phyloP scores from a whole-genome alignment of 2,329 filamentous ascomycete genomes.

The Trichoderma sp. region DNA sequence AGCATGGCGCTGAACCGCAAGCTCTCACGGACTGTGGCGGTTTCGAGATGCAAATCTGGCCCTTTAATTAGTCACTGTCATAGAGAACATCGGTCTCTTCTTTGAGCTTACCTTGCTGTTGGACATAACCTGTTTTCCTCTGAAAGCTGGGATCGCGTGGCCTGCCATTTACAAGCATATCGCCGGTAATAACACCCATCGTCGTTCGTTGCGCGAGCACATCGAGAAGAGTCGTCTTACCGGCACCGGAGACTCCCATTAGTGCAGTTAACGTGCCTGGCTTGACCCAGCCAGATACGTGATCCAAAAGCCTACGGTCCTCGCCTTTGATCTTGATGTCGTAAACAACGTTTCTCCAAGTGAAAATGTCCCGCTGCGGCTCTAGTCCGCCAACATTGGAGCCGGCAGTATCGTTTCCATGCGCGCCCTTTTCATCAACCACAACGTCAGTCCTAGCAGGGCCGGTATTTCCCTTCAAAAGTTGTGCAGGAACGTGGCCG shows the following conservation, averaged over 20 bases:
- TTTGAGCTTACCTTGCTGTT: constrained; percentile 56
- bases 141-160: constrained; percentile 60
- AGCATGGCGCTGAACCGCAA: constrained; percentile 59
- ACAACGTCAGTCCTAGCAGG: constrained; percentile 36
- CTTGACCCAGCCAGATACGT: constrained; percentile 87
- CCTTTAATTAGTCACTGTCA: not conserved
- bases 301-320: constrained; percentile 69
- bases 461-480: constrained; percentile 38
- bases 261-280: constrained; percentile 84
- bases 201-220: constrained; percentile 52
- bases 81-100: not conserved
- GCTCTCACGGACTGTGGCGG: constrained; percentile 57
- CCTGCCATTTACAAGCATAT: constrained; percentile 66
- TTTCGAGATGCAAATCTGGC: constrained; percentile 57
- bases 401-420: not conserved
- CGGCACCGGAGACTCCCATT: constrained; percentile 60
- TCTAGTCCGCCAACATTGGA: constrained; percentile 32
- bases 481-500: constrained; percentile 51
- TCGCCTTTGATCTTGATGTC: constrained; percentile 73
- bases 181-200: constrained; percentile 64
- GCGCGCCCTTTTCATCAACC: constrained; percentile 30
- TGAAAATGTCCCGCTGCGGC: constrained; percentile 64
- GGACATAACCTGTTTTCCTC: constrained; percentile 66
- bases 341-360: constrained; percentile 76
- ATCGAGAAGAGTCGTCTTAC: constrained; percentile 48